A percentile compares a stretch with the other conserved stretches of the same genome.
phyloP scores from a whole-genome alignment of 768 basidiomycete genomes.

The Xanthoconium purpureum region DNA sequence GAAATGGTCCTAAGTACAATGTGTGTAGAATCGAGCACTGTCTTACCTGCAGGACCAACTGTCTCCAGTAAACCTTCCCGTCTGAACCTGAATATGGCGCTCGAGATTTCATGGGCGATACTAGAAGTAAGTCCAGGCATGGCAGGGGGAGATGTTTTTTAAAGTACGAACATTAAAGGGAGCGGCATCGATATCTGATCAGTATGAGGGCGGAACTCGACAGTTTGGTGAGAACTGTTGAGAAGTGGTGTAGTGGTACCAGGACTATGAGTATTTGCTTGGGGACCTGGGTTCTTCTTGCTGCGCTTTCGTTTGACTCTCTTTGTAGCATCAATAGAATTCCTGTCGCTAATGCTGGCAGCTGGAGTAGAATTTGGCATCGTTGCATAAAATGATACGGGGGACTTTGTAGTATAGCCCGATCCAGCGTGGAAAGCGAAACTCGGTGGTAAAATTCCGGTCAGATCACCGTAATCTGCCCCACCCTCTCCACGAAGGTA shows the following conservation, averaged over 20 bases:
- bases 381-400: slow-evolving; percentile 41
- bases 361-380: slow-evolving; percentile 35
- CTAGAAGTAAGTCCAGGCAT: slow-evolving; percentile 33
- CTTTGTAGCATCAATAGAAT: slow-evolving; percentile 55
- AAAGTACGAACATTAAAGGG: slow-evolving; percentile 65
- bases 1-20: slow-evolving; percentile 1
- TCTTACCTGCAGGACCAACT: slow-evolving; percentile 80
- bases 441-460: slow-evolving; percentile 59
- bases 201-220: slow-evolving; percentile 59
- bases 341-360: slow-evolving; percentile 13
- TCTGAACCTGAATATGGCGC: slow-evolving; percentile 68
- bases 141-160: background rate
- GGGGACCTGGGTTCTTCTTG: slow-evolving; percentile 43
- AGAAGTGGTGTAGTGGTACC: slow-evolving; percentile 63
- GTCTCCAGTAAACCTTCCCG: slow-evolving; percentile 82
- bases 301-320: slow-evolving; percentile 70
- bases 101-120: slow-evolving; percentile 77
- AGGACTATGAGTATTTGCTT: slow-evolving; percentile 12
- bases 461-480: slow-evolving; percentile 62
- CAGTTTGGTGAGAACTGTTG: slow-evolving; percentile 46
- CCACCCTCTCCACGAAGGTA: slow-evolving; percentile 87
- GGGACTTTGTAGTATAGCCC: slow-evolving; percentile 38
- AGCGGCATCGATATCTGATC: slow-evolving; percentile 69
- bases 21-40: background rate
- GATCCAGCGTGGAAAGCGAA: slow-evolving; percentile 49